A percentile compares a stretch with the other conserved stretches of the same genome.
Evolutionary conservation across 2,329 filamentous ascomycete species (phyloP).

Genomic region (Epichloe bromicola): DNA sequence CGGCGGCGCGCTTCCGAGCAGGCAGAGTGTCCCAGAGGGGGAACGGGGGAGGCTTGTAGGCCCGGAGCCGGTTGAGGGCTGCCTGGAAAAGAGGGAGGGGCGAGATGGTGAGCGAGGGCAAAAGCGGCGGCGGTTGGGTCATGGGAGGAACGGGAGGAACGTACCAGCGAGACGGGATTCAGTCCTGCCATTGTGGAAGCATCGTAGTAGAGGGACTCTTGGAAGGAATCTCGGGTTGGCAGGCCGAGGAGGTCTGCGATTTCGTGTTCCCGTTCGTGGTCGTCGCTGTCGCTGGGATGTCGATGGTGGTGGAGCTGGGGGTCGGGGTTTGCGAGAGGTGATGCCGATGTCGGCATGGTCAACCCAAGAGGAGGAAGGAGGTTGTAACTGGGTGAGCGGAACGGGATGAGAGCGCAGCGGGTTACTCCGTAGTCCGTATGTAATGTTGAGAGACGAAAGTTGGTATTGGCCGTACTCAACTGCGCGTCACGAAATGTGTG

Average conservation of each 20-base stretch:
- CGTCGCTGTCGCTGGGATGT: background rate
- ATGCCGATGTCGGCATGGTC: background rate
- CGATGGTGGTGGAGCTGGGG: background rate
- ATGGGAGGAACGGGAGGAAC: slow-evolving; percentile 15
- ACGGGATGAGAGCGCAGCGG: background rate
- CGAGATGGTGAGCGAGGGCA: background rate
- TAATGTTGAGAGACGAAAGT: no score
- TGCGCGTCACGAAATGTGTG: no score
- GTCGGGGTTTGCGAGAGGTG: background rate
- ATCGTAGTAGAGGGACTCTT: slow-evolving; percentile 43
- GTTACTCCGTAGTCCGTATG: no score
- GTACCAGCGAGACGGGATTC: slow-evolving; percentile 40
- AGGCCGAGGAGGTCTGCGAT: background rate
- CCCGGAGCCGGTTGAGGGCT: slow-evolving; percentile 45
- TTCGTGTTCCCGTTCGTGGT: background rate
- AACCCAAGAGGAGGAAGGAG: background rate
- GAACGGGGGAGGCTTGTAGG: slow-evolving; percentile 50
- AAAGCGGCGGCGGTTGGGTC: background rate
- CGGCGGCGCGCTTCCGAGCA: slow-evolving; percentile 62
- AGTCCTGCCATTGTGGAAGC: slow-evolving; percentile 43
- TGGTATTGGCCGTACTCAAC: no score
- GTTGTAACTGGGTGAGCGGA: background rate
- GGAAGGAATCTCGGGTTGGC: background rate
- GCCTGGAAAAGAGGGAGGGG: slow-evolving; percentile 24
- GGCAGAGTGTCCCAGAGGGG: slow-evolving; percentile 49